Evolutionary conservation across 2,329 filamentous ascomycete species (phyloP).

Genomic region (Fusarium annulatum): DNA sequence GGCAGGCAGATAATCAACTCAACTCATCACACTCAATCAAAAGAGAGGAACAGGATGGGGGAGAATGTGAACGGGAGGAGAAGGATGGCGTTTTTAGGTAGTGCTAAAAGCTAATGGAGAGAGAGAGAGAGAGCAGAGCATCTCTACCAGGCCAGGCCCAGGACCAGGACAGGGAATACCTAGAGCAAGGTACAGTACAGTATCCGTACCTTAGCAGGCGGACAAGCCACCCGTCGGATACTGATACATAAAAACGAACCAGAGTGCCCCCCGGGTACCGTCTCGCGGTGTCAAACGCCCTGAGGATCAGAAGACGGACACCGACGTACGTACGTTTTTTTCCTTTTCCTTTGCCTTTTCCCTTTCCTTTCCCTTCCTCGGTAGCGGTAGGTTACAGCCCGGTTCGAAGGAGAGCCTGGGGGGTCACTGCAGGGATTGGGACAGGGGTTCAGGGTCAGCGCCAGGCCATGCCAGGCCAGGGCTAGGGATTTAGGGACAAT

Average conservation of each 20-base stretch:
- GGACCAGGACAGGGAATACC: neutral
- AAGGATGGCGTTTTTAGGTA: constrained; percentile 30
- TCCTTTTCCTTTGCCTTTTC: neutral
- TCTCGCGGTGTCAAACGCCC: constrained; percentile 32
- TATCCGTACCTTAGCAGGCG: neutral
- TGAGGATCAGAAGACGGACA: constrained; percentile 36
- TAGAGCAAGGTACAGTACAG: constrained; percentile 2
- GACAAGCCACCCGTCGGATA: constrained; percentile 32
- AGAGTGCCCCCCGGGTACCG: constrained; percentile 3
- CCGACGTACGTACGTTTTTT: constrained; percentile 2
- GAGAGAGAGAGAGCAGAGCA: neutral
- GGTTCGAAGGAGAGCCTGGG: neutral
- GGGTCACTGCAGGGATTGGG: constrained; percentile 33
- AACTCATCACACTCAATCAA: neutral
- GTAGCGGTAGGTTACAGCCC: neutral
- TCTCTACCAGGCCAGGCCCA: neutral
- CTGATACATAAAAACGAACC: constrained; percentile 9
- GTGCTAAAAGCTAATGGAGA: constrained; percentile 2
- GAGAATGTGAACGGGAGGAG: constrained; percentile 13
- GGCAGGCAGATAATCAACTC: neutral
- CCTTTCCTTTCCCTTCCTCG: constrained; percentile 4
- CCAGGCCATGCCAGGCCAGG: neutral
- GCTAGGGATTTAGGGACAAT: constrained; percentile 32
- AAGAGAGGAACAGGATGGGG: neutral
- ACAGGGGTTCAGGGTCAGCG: constrained; percentile 11